These are phyloP conservation scores for Panaeolus cyanescens DNA, from an alignment of 768 basidiomycete genomes.

Conservation along the genomic window DNA sequence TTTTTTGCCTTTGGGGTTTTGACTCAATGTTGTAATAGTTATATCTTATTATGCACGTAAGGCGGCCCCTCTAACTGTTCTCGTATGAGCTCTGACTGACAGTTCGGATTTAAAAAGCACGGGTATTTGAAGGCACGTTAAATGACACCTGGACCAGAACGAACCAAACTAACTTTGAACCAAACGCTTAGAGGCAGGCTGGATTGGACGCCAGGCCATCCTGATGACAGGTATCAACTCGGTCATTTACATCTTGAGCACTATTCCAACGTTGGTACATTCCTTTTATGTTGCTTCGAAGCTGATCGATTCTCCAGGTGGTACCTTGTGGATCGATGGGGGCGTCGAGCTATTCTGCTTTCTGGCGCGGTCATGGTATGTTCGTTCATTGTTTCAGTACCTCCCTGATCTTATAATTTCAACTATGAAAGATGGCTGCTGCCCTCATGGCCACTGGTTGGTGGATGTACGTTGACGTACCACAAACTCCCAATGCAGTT, in stretches of 20 bases:
- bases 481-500: constrained; percentile 84
- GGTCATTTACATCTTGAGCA: constrained; percentile 76
- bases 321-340: constrained; percentile 93
- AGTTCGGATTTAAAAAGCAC: constrained; percentile 43
- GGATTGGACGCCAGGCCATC: constrained; percentile 91
- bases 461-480: constrained; percentile 92
- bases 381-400: constrained; percentile 32
- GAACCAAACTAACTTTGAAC: constrained; percentile 6
- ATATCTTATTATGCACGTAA: constrained; percentile 94
- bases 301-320: constrained; percentile 52
- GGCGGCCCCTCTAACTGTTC: constrained; percentile 26
- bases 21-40: constrained; percentile 46
- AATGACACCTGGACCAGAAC: not conserved
- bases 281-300: constrained; percentile 2
- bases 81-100: constrained; percentile 6
- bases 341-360: constrained; percentile 83
- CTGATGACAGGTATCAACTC: constrained; percentile 96
- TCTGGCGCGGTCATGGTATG: constrained; percentile 83
- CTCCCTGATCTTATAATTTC: not conserved
- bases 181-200: constrained; percentile 75
- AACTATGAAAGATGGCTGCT: constrained; percentile 67
- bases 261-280: constrained; percentile 77
- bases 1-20: constrained; percentile 8
- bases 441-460: constrained; percentile 82
- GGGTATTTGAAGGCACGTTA: constrained; percentile 84